These are phyloP conservation scores for Globisporangium abappressorium DNA, from an alignment of 352 stramenopile genomes.

Conservation along the genomic window DNA sequence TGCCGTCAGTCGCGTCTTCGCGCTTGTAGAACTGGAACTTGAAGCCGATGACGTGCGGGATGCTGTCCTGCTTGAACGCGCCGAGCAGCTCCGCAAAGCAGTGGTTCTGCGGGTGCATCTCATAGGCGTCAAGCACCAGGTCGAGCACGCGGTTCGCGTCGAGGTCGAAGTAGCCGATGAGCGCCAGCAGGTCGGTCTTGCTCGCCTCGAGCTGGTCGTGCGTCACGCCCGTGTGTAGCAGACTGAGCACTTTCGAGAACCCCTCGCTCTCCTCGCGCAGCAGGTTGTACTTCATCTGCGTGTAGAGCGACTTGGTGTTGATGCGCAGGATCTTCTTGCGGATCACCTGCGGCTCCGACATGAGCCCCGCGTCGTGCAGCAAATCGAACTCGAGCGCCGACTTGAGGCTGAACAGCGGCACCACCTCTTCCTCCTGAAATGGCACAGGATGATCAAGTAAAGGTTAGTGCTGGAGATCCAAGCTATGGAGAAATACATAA, in stretches of 20 bases:
- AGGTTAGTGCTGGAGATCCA: neutral
- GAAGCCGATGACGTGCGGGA: constrained; percentile 91
- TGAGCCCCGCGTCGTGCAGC: constrained; percentile 62
- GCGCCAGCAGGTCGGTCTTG: constrained; percentile 67
- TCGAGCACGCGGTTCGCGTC: constrained; percentile 96
- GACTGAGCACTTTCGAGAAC: constrained; percentile 91
- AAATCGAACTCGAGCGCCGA: constrained; percentile 72
- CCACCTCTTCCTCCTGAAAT: constrained; percentile 62
- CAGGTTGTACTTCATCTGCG: constrained; percentile 97
- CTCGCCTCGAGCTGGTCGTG: constrained; percentile 60
- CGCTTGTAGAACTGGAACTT: constrained; percentile 92
- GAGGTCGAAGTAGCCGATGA: constrained; percentile 93
- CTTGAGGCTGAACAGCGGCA: constrained; percentile 55
- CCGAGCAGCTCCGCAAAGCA: constrained; percentile 66
- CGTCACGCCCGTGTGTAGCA: constrained; percentile 73
- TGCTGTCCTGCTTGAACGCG: constrained; percentile 70
- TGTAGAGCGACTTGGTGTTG: constrained; percentile 91
- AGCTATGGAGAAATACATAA: neutral
- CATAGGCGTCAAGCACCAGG: constrained; percentile 91
- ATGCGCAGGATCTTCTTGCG: constrained; percentile 77
- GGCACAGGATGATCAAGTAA: neutral
- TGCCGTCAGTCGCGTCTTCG: constrained; percentile 26
- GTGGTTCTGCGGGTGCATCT: constrained; percentile 84
- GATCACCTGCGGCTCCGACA: constrained; percentile 46
- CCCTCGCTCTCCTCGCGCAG: constrained; percentile 96